Percentiles rank a stretch among this genome's conserved stretches.
Evolutionary conservation across 495 filamentous ascomycete species (phyloP).

Genomic region (Terfezia claveryi): DNA sequence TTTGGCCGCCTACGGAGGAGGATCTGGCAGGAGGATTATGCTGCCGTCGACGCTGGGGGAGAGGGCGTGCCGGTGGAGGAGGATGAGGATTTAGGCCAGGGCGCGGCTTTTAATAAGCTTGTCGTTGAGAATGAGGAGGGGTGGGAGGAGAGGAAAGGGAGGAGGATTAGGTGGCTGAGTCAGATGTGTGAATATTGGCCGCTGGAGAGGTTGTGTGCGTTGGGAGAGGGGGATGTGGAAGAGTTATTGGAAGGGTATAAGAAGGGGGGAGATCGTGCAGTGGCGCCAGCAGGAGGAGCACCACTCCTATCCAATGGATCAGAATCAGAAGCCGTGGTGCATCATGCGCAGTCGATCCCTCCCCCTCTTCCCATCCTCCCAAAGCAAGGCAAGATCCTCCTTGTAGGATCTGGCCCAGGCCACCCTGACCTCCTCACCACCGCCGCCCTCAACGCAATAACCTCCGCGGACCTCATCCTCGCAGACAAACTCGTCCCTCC

Average conservation of each 20-base stretch:
- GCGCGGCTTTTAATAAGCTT: slow-evolving; percentile 64
- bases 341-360: background rate
- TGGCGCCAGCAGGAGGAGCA: background rate
- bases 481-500: slow-evolving; percentile 91
- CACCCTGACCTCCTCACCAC: slow-evolving; percentile 77
- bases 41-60: slow-evolving; percentile 10
- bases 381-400: slow-evolving; percentile 44
- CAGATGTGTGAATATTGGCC: slow-evolving; percentile 99
- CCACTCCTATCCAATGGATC: slow-evolving; percentile 2
- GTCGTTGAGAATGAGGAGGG: slow-evolving; percentile 42
- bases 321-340: background rate
- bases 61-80: slow-evolving; percentile 41
- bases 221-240: slow-evolving; percentile 60
- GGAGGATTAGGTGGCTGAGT: slow-evolving; percentile 76
- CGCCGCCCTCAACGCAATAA: slow-evolving; percentile 72
- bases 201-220: slow-evolving; percentile 50
- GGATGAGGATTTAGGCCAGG: slow-evolving; percentile 68
- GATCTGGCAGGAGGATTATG: slow-evolving; percentile 61
- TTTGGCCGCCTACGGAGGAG: slow-evolving; percentile 54
- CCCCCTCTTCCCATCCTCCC: slow-evolving; percentile 1
- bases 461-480: slow-evolving; percentile 62
- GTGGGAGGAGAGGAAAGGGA: slow-evolving; percentile 45
- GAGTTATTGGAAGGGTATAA: slow-evolving; percentile 46
- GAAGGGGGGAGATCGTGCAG: background rate
- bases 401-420: slow-evolving; percentile 84